Percentiles rank a stretch among this genome's conserved stretches.
Evolutionary conservation across 768 basidiomycete genomes (phyloP).

Genomic region (Lactarius pseudohatsudake): DNA sequence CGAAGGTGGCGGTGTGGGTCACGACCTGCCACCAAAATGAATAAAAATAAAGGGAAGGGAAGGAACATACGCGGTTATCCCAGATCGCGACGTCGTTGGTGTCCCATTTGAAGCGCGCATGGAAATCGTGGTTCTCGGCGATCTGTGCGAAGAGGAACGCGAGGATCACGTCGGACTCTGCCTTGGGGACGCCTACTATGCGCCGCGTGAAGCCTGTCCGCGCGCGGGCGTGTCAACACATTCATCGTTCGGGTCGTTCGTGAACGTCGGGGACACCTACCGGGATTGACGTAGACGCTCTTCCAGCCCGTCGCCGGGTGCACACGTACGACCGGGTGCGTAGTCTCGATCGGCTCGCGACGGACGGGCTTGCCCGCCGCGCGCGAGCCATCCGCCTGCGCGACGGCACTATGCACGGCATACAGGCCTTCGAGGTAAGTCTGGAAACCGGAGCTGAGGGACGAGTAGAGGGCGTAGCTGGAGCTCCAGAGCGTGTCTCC

Average conservation of each 20-base stretch:
- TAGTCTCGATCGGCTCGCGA: conserved; percentile 26
- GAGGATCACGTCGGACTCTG: conserved; percentile 75
- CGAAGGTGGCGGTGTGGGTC: conserved; percentile 78
- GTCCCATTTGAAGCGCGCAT: conserved; percentile 78
- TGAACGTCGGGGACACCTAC: conserved; percentile 33
- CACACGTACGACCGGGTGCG: conserved; percentile 82
- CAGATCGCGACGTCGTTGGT: conserved; percentile 78
- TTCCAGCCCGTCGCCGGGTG: conserved; percentile 86
- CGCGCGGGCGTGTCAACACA: background rate
- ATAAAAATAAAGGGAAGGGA: background rate
- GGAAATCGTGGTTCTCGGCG: conserved; percentile 67
- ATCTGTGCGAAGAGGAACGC: conserved; percentile 71
- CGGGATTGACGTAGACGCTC: conserved; percentile 78
- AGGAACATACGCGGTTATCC: conserved; percentile 69
- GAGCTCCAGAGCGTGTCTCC: conserved; percentile 28
- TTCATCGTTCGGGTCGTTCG: no score
- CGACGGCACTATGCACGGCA: conserved; percentile 56
- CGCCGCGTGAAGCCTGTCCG: conserved; percentile 70
- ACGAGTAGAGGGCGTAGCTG: conserved; percentile 58
- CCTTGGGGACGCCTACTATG: conserved; percentile 76
- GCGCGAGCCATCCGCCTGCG: conserved; percentile 37
- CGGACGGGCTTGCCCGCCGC: conserved; percentile 19
- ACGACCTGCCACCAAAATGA: conserved; percentile 47
- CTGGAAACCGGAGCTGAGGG: conserved; percentile 56
- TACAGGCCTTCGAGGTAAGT: conserved; percentile 56